Evolutionary conservation across 306 rosid genomes (phyloP), one percentile per base, ranked within the genome.

Genomic region (Corylus avellana): DNA sequence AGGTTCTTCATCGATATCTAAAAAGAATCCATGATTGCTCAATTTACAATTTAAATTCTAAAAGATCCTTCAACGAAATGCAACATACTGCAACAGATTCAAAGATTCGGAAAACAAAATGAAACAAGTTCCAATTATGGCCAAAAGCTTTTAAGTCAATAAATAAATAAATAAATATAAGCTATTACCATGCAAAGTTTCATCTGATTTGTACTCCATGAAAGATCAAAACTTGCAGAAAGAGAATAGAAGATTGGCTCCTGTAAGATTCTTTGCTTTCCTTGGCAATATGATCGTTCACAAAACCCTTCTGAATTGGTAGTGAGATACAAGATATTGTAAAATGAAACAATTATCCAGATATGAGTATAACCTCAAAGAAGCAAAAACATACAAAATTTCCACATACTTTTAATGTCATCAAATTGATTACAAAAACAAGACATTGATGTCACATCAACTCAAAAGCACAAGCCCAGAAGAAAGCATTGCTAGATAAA

Each of bases 101-200:
- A 20, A 32, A 42, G 61, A 79, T 39, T 46, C 4, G 5, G 27
- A 48, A 62, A 72, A 47, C 4, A 25, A 70, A 53, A 53, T 16
- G 37, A 53, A 16, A 82, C 32, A 14, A 32, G 69, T 27, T 62
- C 42, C 42, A 9, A 35, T 13, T 18, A 67, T 37, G 29, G 78
- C 11, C 66, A 72, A 44, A 47, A n/a, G 71, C 75, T 74, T 27
- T 39, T 57, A 20, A 29, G 44, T 48, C 13, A 42, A n/a, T 44
- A 46, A 62, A 35, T 47, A 47, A 5, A n/a, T 46, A 59, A 44
- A 2, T 37, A 12, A 3, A 79, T 57, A 57, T 50, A 50, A 67
- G 57, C 62, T 77, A 83, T 68, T 81, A 91, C 92, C 90, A 61
- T 53, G 82, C 74, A 79, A 51, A 83, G 81, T 75, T 82, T 85